phyloP scores from a whole-genome alignment of 495 filamentous ascomycete species.

The Aspergillus egyptiacus region DNA sequence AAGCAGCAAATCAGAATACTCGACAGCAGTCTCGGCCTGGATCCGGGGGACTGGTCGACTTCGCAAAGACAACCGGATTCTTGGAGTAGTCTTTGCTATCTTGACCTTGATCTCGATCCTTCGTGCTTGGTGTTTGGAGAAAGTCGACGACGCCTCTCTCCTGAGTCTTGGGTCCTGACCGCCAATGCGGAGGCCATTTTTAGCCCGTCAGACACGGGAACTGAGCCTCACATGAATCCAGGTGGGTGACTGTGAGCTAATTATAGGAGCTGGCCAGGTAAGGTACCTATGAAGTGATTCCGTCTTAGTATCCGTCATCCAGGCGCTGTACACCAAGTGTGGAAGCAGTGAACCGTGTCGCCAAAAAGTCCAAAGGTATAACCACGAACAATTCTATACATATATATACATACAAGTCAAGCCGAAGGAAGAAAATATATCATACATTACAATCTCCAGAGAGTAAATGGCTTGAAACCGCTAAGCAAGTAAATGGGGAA shows the following conservation, averaged over 20 bases:
- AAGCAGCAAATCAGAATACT: slow-evolving; percentile 6
- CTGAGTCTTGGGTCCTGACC: too few relatives aligned
- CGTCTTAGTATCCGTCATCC: too few relatives aligned
- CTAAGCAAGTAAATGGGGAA: background rate
- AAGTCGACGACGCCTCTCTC: background rate
- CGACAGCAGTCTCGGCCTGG: background rate
- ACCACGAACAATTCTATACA: too few relatives aligned
- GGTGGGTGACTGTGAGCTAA: too few relatives aligned
- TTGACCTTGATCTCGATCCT: too few relatives aligned
- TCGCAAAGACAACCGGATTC: background rate
- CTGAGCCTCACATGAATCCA: background rate
- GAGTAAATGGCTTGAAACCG: background rate
- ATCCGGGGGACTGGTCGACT: slow-evolving; percentile 3
- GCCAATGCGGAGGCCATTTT: slow-evolving; percentile 8
- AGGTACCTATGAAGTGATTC: too few relatives aligned
- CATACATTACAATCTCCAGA: too few relatives aligned
- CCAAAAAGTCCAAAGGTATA: too few relatives aligned
- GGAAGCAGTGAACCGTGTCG: too few relatives aligned
- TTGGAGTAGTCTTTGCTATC: background rate
- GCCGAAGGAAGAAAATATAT: background rate
- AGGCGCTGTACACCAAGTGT: too few relatives aligned
- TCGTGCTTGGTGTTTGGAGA: background rate
- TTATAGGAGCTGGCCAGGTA: background rate
- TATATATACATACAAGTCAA: too few relatives aligned
- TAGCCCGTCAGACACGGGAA: slow-evolving; percentile 1